Conservation (phyloP, 371 early-diverging fungal species). For the Batkoa obscura region DNA sequence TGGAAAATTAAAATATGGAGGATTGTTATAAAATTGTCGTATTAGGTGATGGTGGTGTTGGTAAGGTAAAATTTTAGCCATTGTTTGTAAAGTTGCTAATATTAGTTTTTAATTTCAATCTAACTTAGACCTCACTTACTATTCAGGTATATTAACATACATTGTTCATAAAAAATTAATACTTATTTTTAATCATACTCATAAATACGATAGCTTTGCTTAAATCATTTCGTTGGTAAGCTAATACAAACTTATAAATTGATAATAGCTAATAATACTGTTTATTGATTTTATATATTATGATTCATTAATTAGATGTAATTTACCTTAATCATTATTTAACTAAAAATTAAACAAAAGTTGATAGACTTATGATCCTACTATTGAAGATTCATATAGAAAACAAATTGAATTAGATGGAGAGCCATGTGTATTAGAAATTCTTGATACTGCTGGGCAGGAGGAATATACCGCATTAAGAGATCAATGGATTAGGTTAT, state of each 20-base stretch:
- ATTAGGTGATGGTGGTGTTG: constrained; percentile 13
- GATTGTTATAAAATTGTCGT: constrained; percentile 7
- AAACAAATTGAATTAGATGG: constrained; percentile 79
- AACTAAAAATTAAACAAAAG: not conserved
- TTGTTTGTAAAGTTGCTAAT: not conserved
- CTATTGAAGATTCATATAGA: constrained; percentile 46
- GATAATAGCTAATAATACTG: too few relatives aligned
- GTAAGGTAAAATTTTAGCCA: constrained; percentile 9
- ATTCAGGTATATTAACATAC: constrained; percentile 8
- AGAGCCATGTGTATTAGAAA: constrained; percentile 72
- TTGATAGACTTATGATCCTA: constrained; percentile 44
- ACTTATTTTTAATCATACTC: not conserved
- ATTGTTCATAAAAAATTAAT: not conserved
- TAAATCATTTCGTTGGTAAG: constrained; percentile 55
- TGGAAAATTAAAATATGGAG: too few relatives aligned
- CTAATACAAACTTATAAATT: not conserved
- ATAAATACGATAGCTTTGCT: constrained; percentile 24
- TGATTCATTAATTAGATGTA: too few relatives aligned
- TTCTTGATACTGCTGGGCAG: constrained; percentile 78
- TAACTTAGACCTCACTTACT: constrained; percentile 9
- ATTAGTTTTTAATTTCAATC: not conserved
- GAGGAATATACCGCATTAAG: constrained; percentile 35
- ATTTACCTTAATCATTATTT: too few relatives aligned
- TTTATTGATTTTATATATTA: too few relatives aligned
- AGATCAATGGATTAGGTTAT: constrained; percentile 57